Conservation (phyloP, 257 asterid genomes). For the Ilex asprella region DNA sequence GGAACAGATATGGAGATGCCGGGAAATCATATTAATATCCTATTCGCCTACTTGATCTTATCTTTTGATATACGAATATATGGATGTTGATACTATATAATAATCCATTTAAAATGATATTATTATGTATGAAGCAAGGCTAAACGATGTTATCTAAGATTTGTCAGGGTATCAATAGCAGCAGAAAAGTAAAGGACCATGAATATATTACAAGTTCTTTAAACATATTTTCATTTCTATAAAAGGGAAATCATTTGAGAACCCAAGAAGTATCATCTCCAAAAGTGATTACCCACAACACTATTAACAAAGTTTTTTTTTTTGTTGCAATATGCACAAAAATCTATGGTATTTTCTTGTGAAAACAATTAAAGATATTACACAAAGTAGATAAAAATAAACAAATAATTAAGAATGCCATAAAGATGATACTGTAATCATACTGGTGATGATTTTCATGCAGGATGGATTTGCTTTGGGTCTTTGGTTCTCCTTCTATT, state of each 20-base stretch:
- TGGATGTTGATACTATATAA: too few species aligned
- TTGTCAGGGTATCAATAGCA: background rate
- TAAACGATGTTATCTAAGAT: background rate
- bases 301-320: slow-evolving; percentile 16
- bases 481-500: slow-evolving; percentile 24
- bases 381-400: slow-evolving; percentile 18
- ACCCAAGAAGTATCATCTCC: slow-evolving; percentile 15
- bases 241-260: slow-evolving; percentile 22
- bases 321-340: slow-evolving; percentile 28
- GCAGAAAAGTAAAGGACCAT: background rate
- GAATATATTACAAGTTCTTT: background rate
- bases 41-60: too few species aligned
- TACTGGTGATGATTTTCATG: slow-evolving; percentile 74
- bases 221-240: slow-evolving; percentile 25
- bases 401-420: slow-evolving; percentile 29
- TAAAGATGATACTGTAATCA: slow-evolving; percentile 66
- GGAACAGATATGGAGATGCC: too few species aligned
- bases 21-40: too few species aligned
- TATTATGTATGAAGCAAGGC: background rate
- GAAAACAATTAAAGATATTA: slow-evolving; percentile 6
- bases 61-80: too few species aligned
- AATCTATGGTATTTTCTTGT: slow-evolving; percentile 30
- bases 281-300: slow-evolving; percentile 25
- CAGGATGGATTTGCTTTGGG: slow-evolving; percentile 36
- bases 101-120: background rate